Evolutionary conservation across 2,329 filamentous ascomycete species (phyloP), one percentile per base, ranked within the genome.

Genomic region (Colletotrichum australisinense): DNA sequence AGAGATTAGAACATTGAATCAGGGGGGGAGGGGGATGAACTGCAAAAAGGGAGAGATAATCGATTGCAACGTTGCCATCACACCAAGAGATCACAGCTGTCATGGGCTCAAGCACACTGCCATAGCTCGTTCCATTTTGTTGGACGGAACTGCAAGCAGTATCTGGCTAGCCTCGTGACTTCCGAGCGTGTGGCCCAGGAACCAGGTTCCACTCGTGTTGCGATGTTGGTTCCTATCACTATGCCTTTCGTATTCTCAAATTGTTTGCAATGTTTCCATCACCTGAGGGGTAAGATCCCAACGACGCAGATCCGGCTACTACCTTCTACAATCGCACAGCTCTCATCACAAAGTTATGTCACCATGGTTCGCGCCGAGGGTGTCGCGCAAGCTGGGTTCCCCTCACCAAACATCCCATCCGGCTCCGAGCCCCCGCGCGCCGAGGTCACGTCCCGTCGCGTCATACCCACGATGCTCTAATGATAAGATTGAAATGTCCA

Each of bases 51-150:
- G 30, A 65, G 30, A 65, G 19, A 49, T 8, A 19, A 8, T 49
- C 11, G 24, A 65, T 65, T 65, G 63, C 32, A 65, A 65, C 63
- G 63, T 65, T 65, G 63, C 63, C n/a, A 57, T 65, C 32, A 30
- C 5, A 42, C 24, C 52, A 11, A 19, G 2, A 6, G 14, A 35
- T 35, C 12, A 38, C 16, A 46, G 8, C 1, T 28, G n/a, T 16
- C 19, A 3, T 16, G n/a, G 22, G 16, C 3, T 35, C 0, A 7
- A 14, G n/a, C 12, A 32, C 28, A 28, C 28, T 2, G 1, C 12
- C 16, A n/a, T 2, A 35, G 22, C 19, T 42, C 32, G 2, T 58
- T 7, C 14, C 8, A 1, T 1, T 11, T 11, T n/a, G 2, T 22
- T n/a, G 7, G 0, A 49, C 42, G 42, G 42, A 49, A 49, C 9